Base-by-base conservation (phyloP, 2,329 filamentous ascomycete genomes). In the Gnomoniopsis sp. region DNA sequence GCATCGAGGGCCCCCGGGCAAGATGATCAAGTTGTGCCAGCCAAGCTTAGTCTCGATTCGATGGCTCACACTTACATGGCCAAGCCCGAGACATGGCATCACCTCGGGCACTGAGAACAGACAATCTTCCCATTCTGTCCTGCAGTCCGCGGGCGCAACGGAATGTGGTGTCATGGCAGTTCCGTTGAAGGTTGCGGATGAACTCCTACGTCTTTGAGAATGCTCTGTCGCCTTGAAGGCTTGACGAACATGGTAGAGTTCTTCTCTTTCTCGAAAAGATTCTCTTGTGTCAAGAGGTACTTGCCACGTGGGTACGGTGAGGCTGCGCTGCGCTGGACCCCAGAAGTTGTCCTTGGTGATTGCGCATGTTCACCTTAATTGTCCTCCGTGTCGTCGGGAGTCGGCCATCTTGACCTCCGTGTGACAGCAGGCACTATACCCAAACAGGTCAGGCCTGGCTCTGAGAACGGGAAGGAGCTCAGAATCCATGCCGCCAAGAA, bases 361-460 rank as follows among this genome's bases (percentile, higher is more conserved):
- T 21, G 10, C 41, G 30, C 44, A 36, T 49, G 34, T 53, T 26
- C 12, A 34, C 8, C 49, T 8, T 36, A 6, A 3, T 23, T 21
- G 21, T 51, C 43, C 12, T 34, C 33, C 17, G 10, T 26, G 56
- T 53, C 43, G 49, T 58, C 50, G 56, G 56, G 51, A 33, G 50
- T 58, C 50, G 56, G 56, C 36, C 22, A 4, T 58, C 14, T 34
- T 4, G n/a, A 53, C 56, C 49, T 53, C 49, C 56, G 49, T 26
- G 41, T 36, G 33, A 53, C 23, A 58, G 33, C 11, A 33, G 44
- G 7, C 6, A 15, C 49, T 22, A 58, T 44, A 6, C 54, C 19
- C 19, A 10, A 44, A 56, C 15, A 17, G 41, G 26, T 10, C 22
- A 48, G 38, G 55, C 33, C 15, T 15, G 11, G 3, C 26, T 22